These are phyloP conservation scores for Wallacemonas sp. DNA, from an alignment of 208 protist species.

Conservation along the genomic window DNA sequence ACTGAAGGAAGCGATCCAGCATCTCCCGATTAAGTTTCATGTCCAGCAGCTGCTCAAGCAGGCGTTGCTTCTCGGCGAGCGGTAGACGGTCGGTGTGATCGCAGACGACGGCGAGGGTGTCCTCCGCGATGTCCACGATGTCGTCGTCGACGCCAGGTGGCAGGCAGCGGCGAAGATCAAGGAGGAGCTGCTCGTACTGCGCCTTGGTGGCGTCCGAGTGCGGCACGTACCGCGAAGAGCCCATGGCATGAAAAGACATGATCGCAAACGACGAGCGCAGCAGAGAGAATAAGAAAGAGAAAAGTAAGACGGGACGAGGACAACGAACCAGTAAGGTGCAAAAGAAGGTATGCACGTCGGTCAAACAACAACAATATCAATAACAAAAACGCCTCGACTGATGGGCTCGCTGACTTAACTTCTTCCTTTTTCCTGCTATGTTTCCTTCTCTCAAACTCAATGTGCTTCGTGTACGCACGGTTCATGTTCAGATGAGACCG, in stretches of 20 bases:
- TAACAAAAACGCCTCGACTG: too few relatives aligned
- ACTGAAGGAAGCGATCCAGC: slow-evolving; percentile 64
- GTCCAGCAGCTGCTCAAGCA: slow-evolving; percentile 70
- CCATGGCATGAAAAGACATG: slow-evolving; percentile 1
- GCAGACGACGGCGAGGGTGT: slow-evolving; percentile 73
- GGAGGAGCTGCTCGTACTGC: slow-evolving; percentile 82
- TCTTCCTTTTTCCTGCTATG: too few relatives aligned
- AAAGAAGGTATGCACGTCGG: too few relatives aligned
- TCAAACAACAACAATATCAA: too few relatives aligned
- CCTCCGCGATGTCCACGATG: slow-evolving; percentile 77
- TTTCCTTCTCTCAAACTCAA: too few relatives aligned
- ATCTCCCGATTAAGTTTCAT: slow-evolving; percentile 55
- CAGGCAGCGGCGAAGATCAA: slow-evolving; percentile 73
- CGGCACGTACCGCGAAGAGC: slow-evolving; percentile 58
- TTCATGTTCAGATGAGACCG: too few relatives aligned
- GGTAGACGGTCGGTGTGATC: slow-evolving; percentile 9
- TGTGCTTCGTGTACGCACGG: too few relatives aligned
- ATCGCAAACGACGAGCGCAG: not conserved
- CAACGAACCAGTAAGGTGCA: not conserved
- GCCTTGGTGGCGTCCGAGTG: slow-evolving; percentile 65
- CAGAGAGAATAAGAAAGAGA: not conserved
- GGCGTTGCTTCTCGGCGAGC: slow-evolving; percentile 43
- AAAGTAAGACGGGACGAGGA: not conserved
- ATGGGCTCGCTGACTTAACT: too few relatives aligned
- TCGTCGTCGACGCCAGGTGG: slow-evolving; percentile 73